phyloP scores from a whole-genome alignment of 2,329 filamentous ascomycete genomes.

The Epichloe uncinata region DNA sequence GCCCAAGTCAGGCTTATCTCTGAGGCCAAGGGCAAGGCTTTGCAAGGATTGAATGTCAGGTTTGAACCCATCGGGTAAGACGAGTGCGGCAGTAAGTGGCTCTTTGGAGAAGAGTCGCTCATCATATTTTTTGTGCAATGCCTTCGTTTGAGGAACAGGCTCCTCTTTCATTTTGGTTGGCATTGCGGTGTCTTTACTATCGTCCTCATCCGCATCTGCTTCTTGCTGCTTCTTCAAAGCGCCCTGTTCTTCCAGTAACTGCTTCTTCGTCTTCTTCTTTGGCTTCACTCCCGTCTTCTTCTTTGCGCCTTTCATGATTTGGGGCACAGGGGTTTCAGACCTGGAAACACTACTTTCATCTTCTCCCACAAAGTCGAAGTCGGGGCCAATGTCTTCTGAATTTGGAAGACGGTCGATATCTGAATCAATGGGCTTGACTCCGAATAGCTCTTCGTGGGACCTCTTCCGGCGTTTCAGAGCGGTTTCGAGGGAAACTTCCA shows the following conservation, averaged over 20 bases:
- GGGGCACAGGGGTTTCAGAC: slow-evolving; percentile 32
- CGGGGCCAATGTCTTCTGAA: slow-evolving; percentile 36
- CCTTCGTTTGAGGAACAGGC: slow-evolving; percentile 15
- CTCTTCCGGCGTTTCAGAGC: slow-evolving; percentile 72
- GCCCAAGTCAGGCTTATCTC: slow-evolving; percentile 35
- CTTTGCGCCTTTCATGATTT: slow-evolving; percentile 36
- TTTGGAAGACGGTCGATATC: slow-evolving; percentile 33
- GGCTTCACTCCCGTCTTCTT: slow-evolving; percentile 38
- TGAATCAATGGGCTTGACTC: slow-evolving; percentile 42
- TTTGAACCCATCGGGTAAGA: slow-evolving; percentile 29
- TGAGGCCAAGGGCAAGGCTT: slow-evolving; percentile 27
- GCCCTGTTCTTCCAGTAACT: slow-evolving; percentile 55
- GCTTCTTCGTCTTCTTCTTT: slow-evolving; percentile 70
- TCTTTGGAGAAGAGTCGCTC: slow-evolving; percentile 37
- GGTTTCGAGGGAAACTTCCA: slow-evolving; percentile 50
- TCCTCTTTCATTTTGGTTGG: slow-evolving; percentile 16
- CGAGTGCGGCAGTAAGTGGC: slow-evolving; percentile 30
- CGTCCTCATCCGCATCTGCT: slow-evolving; percentile 22
- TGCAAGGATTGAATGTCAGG: slow-evolving; percentile 33
- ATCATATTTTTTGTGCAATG: slow-evolving; percentile 36
- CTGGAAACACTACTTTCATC: slow-evolving; percentile 26
- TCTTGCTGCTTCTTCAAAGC: slow-evolving; percentile 44
- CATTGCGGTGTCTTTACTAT: slow-evolving; percentile 29
- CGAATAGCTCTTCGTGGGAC: slow-evolving; percentile 65
- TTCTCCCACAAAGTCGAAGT: slow-evolving; percentile 32